Percentiles rank a stretch among this genome's conserved stretches.
phyloP scores from a whole-genome alignment of 2,329 filamentous ascomycete species.

The Microsporum canis region DNA sequence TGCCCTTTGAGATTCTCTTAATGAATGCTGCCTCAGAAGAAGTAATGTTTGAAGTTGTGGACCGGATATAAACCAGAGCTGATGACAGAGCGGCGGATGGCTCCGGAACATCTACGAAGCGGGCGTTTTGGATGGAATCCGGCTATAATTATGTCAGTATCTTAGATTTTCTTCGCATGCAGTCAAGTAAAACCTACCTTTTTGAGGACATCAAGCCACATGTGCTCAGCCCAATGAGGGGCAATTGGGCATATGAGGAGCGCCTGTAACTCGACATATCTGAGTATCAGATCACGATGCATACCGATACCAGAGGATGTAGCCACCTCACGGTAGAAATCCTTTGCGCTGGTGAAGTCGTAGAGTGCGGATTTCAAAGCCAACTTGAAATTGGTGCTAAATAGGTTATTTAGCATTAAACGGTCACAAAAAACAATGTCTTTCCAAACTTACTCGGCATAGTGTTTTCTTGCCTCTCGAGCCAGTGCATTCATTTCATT shows the following conservation, averaged over 20 bases:
- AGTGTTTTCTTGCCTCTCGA: conserved; percentile 66
- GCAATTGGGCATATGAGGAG: conserved; percentile 72
- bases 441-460: conserved; percentile 46
- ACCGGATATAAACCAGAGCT: conserved; percentile 69
- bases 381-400: conserved; percentile 64
- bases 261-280: conserved; percentile 78
- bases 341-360: conserved; percentile 77
- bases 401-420: conserved; percentile 7
- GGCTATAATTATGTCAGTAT: conserved; percentile 32
- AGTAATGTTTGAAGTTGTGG: conserved; percentile 65
- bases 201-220: conserved; percentile 84
- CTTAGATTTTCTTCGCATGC: background rate
- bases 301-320: conserved; percentile 68
- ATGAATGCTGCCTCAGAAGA: conserved; percentile 63
- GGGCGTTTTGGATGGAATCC: conserved; percentile 64
- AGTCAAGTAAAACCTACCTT: conserved; percentile 34
- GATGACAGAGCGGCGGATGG: conserved; percentile 59
- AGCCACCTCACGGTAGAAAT: conserved; percentile 79
- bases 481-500: conserved; percentile 85
- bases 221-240: conserved; percentile 87
- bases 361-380: conserved; percentile 81
- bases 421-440: background rate
- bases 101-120: conserved; percentile 59
- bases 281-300: conserved; percentile 66
- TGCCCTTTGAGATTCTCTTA: conserved; percentile 90